Conservation (phyloP, 1,139 yeast genomes). For the Suhomyces maxii region DNA sequence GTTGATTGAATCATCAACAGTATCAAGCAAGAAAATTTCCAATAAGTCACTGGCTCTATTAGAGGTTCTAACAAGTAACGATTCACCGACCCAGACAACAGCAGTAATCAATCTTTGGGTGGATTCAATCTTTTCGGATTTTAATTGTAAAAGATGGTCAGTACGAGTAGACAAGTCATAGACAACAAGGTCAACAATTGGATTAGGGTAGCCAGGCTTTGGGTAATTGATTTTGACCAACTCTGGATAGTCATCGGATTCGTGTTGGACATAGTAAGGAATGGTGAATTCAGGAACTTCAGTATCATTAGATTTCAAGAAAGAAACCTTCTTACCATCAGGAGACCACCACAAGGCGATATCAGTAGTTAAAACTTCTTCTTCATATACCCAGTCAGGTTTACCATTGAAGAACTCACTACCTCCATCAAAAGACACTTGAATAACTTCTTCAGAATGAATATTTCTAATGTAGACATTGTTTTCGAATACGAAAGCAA, state of each 20-base stretch:
- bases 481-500: slow-evolving; percentile 39
- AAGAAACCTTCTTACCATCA: slow-evolving; percentile 45
- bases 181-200: slow-evolving; percentile 41
- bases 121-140: slow-evolving; percentile 22
- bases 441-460: slow-evolving; percentile 19
- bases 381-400: slow-evolving; percentile 67
- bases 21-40: slow-evolving; percentile 41
- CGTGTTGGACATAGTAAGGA: slow-evolving; percentile 54
- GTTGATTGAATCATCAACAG: slow-evolving; percentile 24
- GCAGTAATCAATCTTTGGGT: slow-evolving; percentile 39
- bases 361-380: slow-evolving; percentile 54
- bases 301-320: slow-evolving; percentile 53
- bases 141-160: slow-evolving; percentile 21
- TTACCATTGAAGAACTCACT: slow-evolving; percentile 53
- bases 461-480: slow-evolving; percentile 35
- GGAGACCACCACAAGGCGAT: slow-evolving; percentile 64
- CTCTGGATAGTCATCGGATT: slow-evolving; percentile 44
- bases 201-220: slow-evolving; percentile 48
- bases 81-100: slow-evolving; percentile 42
- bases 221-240: slow-evolving; percentile 43
- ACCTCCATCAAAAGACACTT: slow-evolving; percentile 52
- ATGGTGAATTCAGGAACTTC: slow-evolving; percentile 52
- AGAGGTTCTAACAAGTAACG: slow-evolving; percentile 38
- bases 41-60: slow-evolving; percentile 47
- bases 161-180: slow-evolving; percentile 24